Conservation (phyloP, 2,329 filamentous ascomycete genomes). For the Fusarium denticulatum region DNA sequence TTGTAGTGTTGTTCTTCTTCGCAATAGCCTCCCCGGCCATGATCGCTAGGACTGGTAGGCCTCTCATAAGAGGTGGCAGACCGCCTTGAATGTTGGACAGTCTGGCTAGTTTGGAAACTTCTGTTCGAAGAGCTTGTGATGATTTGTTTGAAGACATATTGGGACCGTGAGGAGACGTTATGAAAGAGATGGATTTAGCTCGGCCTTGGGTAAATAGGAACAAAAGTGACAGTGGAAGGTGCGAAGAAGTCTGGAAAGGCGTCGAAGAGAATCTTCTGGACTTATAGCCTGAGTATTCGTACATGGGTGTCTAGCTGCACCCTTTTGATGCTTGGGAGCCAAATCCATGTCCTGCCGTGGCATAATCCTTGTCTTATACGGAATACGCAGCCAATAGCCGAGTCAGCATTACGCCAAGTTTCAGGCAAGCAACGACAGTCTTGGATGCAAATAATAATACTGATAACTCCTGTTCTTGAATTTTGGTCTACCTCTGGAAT, state of each 20-base stretch:
- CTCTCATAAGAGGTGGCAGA: conserved; percentile 27
- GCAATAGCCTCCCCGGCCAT: conserved; percentile 29
- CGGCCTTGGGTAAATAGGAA: fast-evolving
- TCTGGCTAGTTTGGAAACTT: conserved; percentile 30
- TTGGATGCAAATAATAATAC: background rate
- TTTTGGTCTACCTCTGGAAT: background rate
- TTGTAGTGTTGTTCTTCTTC: conserved; percentile 18
- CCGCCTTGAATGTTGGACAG: conserved; percentile 35
- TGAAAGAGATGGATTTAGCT: background rate
- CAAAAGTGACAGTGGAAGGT: fast-evolving
- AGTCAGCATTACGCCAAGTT: background rate
- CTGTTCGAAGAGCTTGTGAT: conserved; percentile 12
- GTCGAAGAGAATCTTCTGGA: background rate
- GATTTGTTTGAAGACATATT: conserved; percentile 5
- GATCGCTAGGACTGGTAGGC: conserved; percentile 29
- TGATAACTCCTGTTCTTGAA: too few species aligned
- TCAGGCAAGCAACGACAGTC: background rate
- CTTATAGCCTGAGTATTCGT: fast-evolving
- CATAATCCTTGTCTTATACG: background rate
- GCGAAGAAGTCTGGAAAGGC: fast-evolving
- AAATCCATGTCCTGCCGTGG: background rate
- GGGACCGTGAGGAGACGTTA: fast-evolving
- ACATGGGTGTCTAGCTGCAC: background rate
- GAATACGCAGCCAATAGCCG: conserved; percentile 9
- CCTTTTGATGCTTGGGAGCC: background rate